phyloP scores from a whole-genome alignment of 768 basidiomycete genomes.

The Tylopilus vinaceipallidus region DNA sequence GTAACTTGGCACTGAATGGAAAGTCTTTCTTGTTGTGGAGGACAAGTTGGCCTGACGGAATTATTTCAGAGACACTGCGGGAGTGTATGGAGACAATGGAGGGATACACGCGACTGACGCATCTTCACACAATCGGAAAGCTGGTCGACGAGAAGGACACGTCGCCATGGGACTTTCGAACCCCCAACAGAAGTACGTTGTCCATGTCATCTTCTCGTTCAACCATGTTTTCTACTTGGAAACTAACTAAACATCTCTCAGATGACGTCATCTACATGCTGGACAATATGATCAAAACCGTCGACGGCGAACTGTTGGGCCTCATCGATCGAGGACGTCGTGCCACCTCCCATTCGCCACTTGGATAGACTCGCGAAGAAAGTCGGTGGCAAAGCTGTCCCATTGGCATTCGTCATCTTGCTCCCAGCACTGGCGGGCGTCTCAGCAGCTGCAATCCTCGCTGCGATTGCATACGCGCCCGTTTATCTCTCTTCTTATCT shows the following conservation, averaged over 20 bases:
- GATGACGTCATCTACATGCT: not conserved
- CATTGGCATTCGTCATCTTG: not conserved
- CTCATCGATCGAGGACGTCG: constrained; percentile 5
- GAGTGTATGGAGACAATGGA: not conserved
- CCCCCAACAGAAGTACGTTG: not conserved
- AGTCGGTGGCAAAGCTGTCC: not conserved
- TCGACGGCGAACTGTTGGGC: not conserved
- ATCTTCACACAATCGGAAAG: not conserved
- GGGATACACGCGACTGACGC: not conserved
- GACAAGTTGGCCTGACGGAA: not conserved
- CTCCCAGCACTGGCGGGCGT: not conserved
- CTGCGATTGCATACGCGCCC: not conserved
- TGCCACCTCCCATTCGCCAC: constrained; percentile 9
- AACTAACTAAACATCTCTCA: no score
- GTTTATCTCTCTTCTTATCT: not conserved
- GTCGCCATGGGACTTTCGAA: not conserved
- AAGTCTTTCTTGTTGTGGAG: not conserved
- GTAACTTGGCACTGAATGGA: constrained; percentile 16
- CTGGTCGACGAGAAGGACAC: not conserved
- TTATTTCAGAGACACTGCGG: not conserved
- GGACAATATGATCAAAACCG: not conserved
- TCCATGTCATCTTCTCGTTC: no score
- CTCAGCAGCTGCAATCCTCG: not conserved
- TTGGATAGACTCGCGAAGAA: constrained; percentile 5
- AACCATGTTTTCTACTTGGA: not conserved